These are phyloP conservation scores for Penicillium italicum DNA, from an alignment of 2,329 filamentous ascomycete genomes.

Conservation along the genomic window DNA sequence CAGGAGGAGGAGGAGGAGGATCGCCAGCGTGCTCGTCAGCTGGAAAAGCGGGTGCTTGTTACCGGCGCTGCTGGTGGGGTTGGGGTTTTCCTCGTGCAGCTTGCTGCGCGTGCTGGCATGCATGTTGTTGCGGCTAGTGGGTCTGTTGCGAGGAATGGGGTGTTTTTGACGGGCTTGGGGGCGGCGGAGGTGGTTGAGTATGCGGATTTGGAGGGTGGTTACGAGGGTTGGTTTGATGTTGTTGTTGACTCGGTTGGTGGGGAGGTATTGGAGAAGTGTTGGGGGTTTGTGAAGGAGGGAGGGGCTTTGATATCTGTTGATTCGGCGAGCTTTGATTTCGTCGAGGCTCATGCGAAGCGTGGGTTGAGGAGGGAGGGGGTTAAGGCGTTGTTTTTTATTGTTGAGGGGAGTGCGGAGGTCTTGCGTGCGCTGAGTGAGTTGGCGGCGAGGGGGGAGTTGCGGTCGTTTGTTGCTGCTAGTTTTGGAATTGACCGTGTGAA, in stretches of 20 bases:
- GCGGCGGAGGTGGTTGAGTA: slow-evolving; percentile 43
- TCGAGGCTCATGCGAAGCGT: slow-evolving; percentile 20
- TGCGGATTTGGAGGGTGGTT: slow-evolving; percentile 4
- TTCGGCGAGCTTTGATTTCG: slow-evolving; percentile 29
- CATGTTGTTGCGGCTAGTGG: slow-evolving; percentile 36
- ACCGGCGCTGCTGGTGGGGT: slow-evolving; percentile 40
- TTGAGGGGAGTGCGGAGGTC: slow-evolving; percentile 10
- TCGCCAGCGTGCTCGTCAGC: background rate
- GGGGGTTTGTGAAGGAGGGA: slow-evolving; percentile 15
- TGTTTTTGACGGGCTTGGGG: slow-evolving; percentile 36
- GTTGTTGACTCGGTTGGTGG: slow-evolving; percentile 31
- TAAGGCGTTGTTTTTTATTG: slow-evolving; percentile 24
- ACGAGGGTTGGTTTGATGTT: slow-evolving; percentile 17
- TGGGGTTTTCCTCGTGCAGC: slow-evolving; percentile 39
- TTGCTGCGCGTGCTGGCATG: slow-evolving; percentile 32
- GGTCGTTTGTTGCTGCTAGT: slow-evolving; percentile 19
- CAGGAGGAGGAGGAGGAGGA: background rate
- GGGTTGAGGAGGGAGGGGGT: slow-evolving; percentile 19
- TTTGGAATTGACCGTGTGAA: slow-evolving; percentile 16
- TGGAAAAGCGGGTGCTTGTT: slow-evolving; percentile 27
- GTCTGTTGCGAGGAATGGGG: slow-evolving; percentile 33
- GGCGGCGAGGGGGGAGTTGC: slow-evolving; percentile 12
- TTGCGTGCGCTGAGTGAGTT: slow-evolving; percentile 15
- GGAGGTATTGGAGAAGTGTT: slow-evolving; percentile 19
- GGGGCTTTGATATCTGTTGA: slow-evolving; percentile 30